Evolutionary conservation across 306 rosid species (phyloP).

Genomic region (Morella rubra): DNA sequence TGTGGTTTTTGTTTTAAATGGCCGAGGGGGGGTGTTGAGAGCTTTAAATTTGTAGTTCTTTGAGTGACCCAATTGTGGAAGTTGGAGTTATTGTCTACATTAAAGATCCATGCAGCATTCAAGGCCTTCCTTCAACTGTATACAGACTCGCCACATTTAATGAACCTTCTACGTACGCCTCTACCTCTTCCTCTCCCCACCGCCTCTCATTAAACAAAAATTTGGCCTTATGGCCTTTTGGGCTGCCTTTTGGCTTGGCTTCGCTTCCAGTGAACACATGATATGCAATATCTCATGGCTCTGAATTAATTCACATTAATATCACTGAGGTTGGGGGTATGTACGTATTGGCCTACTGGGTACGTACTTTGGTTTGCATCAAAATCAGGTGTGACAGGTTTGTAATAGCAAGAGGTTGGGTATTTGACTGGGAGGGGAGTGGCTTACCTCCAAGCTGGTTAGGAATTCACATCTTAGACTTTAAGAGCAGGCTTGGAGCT

Average conservation of each 20-base stretch:
- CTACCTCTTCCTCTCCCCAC: conserved; percentile 37
- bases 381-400: conserved; percentile 25
- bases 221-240: conserved; percentile 9
- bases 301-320: background rate
- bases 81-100: conserved; percentile 69
- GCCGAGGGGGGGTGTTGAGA: conserved; percentile 65
- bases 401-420: conserved; percentile 11
- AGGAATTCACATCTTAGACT: conserved; percentile 34
- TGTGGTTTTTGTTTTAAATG: conserved; percentile 47
- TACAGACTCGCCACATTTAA: conserved; percentile 51
- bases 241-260: background rate
- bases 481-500: conserved; percentile 25
- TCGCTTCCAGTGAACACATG: conserved; percentile 11
- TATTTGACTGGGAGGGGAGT: conserved; percentile 7
- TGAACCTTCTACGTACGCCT: conserved; percentile 45
- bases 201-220: conserved; percentile 51
- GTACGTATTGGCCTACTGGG: conserved; percentile 6
- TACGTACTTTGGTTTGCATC: conserved; percentile 31
- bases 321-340: background rate
- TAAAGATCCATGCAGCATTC: conserved; percentile 46
- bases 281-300: background rate
- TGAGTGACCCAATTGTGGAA: conserved; percentile 58
- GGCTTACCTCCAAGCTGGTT: conserved; percentile 20
- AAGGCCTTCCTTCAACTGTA: conserved; percentile 63
- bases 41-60: conserved; percentile 52